phyloP scores from a whole-genome alignment of 306 rosid genomes.

The Prunus padus region DNA sequence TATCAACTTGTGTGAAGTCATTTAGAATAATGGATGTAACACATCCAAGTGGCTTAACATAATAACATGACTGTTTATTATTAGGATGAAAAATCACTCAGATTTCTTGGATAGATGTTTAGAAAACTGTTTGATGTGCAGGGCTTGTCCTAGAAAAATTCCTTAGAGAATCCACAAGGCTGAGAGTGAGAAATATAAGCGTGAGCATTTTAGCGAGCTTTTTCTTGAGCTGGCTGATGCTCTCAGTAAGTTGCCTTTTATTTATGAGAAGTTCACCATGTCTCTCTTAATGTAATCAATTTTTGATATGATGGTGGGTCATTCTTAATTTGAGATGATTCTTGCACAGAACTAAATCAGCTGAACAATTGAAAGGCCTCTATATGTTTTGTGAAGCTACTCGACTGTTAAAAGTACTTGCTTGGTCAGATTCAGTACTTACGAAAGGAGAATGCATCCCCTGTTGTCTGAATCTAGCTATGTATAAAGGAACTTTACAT shows the following conservation, averaged over 20 bases:
- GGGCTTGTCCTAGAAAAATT: constrained; percentile 52
- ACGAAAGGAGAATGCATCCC: constrained; percentile 53
- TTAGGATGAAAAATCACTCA: constrained; percentile 17
- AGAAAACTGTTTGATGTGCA: constrained; percentile 38
- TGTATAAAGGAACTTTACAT: constrained; percentile 41
- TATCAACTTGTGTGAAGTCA: constrained; percentile 5
- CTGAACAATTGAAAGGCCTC: constrained; percentile 75
- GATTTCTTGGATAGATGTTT: constrained; percentile 24
- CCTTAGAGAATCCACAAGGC: constrained; percentile 78
- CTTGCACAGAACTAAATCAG: constrained; percentile 50
- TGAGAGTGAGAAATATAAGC: constrained; percentile 92
- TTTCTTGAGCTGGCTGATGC: constrained; percentile 75
- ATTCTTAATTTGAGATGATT: not conserved
- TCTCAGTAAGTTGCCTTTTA: constrained; percentile 54
- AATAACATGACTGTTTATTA: not conserved
- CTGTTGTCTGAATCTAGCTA: constrained; percentile 70
- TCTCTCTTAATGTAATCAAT: not conserved
- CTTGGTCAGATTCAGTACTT: constrained; percentile 62
- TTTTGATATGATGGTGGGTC: constrained; percentile 5
- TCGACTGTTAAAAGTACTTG: constrained; percentile 69
- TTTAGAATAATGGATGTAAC: not conserved
- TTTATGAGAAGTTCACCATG: not conserved
- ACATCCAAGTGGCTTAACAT: constrained; percentile 12
- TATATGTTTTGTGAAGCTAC: constrained; percentile 51
- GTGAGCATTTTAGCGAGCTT: constrained; percentile 79